Evolutionary conservation across 2,329 filamentous ascomycete genomes (phyloP), one percentile per base, ranked within the genome.

Genomic region (Exophiala alcalophila): DNA sequence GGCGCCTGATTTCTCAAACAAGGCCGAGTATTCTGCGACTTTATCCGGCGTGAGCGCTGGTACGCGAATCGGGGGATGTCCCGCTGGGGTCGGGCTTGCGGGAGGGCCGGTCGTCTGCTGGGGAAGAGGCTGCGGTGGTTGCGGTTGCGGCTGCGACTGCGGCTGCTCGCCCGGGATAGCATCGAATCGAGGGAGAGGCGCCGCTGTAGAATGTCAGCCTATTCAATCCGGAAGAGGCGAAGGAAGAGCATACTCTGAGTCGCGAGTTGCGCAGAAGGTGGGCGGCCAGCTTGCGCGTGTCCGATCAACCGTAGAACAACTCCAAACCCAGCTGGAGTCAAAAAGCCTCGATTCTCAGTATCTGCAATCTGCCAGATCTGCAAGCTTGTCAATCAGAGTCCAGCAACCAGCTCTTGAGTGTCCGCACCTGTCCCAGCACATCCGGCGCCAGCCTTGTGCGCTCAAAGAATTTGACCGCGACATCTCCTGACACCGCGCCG

Each of bases 351-450:
- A 71, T 98, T 98, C 71, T 97, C 91, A 55, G 80, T 89, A 70
- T 98, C 92, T 56, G 92, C 91, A 64, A 98, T 92, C 70, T 97
- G 91, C 92, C 92, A 98, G 76, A 98, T 97, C 86, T 95, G 66
- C 46, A 53, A 16, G 29, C 24, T 6, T 24, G 40, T 50, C 34
- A 52, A 35, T 29, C 20, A 5, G n/a, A 26, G 40, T n/a, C 25
- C 23, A 12, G 10, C 15, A 6, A 8, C 14, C 31, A 18, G 6
- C n/a, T 11, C 19, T n/a, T 9, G 8, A 20, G 14, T 15, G 28
- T 28, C 11, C 80, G 56, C 69, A 91, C 86, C 79, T 94, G 83
- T 66, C 91, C 92, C 47, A 98, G 76, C 34, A 92, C 76, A 50
- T 86, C 81, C 40, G 90, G 87, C 49, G 91, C 81, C 34, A 98